These are phyloP conservation scores for Nicotiana knightiana DNA, from an alignment of 257 asterid genomes.

Conservation along the genomic window DNA sequence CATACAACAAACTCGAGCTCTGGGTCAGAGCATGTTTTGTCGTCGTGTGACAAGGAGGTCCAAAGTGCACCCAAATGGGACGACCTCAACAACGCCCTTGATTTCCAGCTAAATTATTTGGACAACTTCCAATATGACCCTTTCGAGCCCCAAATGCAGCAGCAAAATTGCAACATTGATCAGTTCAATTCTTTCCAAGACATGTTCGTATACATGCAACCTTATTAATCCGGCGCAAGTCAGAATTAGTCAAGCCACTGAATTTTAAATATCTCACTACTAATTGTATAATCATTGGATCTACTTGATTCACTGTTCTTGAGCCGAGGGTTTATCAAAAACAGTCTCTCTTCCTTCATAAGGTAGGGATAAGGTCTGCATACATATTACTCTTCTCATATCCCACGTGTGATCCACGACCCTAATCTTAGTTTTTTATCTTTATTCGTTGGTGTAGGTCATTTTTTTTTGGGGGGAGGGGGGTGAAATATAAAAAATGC, in stretches of 20 bases:
- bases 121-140: slow-evolving; percentile 49
- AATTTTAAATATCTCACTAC: no score
- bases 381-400: no score
- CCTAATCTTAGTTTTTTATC: background rate
- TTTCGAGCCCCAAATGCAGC: slow-evolving; percentile 34
- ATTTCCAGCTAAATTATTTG: slow-evolving; percentile 38
- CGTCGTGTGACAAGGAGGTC: slow-evolving; percentile 47
- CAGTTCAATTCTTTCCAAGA: slow-evolving; percentile 44
- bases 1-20: slow-evolving; percentile 43
- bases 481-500: background rate
- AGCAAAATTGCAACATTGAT: slow-evolving; percentile 36
- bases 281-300: slow-evolving; percentile 3
- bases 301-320: background rate
- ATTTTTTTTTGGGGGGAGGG: background rate
- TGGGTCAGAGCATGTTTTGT: slow-evolving; percentile 37
- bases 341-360: no score
- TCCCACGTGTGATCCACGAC: background rate
- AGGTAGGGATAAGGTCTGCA: no score
- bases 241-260: no score
- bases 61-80: slow-evolving; percentile 45
- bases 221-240: slow-evolving; percentile 14
- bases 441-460: background rate
- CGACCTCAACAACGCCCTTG: slow-evolving; percentile 27
- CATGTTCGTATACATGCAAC: slow-evolving; percentile 44
- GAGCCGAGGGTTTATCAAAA: no score